These are phyloP conservation scores for Bathelium albidoporum DNA, from an alignment of 495 filamentous ascomycete genomes.

Conservation along the genomic window DNA sequence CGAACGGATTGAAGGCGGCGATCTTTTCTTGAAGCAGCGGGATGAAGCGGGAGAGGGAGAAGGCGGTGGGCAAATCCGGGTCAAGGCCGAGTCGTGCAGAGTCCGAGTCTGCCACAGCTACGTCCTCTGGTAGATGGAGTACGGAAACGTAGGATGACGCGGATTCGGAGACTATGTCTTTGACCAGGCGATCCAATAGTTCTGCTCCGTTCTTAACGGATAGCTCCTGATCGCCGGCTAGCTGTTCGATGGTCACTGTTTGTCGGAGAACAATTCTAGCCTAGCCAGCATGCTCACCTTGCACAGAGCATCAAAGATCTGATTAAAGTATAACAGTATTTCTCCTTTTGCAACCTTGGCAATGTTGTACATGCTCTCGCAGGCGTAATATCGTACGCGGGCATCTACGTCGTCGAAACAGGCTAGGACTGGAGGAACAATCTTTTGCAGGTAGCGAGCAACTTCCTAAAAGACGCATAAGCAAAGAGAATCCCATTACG, in stretches of 20 bases:
- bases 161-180: slow-evolving; percentile 96
- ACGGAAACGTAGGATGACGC: slow-evolving; percentile 92
- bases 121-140: slow-evolving; percentile 48
- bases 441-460: slow-evolving; percentile 78
- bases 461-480: slow-evolving; percentile 50
- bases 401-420: slow-evolving; percentile 99
- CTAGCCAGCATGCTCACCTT: slow-evolving; percentile 50
- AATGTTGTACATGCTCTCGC: slow-evolving; percentile 99
- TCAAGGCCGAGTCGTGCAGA: slow-evolving; percentile 33
- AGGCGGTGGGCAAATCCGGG: slow-evolving; percentile 62
- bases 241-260: slow-evolving; percentile 36
- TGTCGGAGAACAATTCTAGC: too few species aligned
- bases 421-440: slow-evolving; percentile 94
- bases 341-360: slow-evolving; percentile 98
- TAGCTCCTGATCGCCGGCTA: slow-evolving; percentile 89
- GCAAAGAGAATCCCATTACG: slow-evolving; percentile 5
- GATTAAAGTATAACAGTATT: slow-evolving; percentile 90
- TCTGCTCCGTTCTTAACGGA: slow-evolving; percentile 99
- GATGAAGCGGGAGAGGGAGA: slow-evolving; percentile 85
- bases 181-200: slow-evolving; percentile 87
- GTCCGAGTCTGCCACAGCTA: slow-evolving; percentile 40
- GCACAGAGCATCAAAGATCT: slow-evolving; percentile 93
- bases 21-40: slow-evolving; percentile 89
- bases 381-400: slow-evolving; percentile 94
- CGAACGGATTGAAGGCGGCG: slow-evolving; percentile 86